Base-by-base conservation (phyloP, 1,284 basidiomycete genomes). In the Ustilago sp. region DNA sequence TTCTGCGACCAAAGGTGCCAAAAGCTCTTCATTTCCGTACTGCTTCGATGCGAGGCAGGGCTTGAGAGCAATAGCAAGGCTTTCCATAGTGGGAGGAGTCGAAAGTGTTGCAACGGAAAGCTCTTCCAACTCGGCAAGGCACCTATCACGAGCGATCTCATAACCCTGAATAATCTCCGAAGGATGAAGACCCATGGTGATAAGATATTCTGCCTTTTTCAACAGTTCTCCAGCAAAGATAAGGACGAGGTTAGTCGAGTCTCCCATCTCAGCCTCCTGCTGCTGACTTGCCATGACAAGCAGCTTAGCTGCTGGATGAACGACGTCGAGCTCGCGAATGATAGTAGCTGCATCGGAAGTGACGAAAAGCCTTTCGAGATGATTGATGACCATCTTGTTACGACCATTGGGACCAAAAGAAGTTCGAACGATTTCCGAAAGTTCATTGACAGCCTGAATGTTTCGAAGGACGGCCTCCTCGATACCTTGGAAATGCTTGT, bases 311-410 rank as follows among this genome's bases (percentile, higher is more conserved):
- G 96, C 96, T 0, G 97, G 97, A 87, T 99, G 97, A 34, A 98
- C 94, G 57, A 99, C 94, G 86, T 99, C 97, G 86, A 98, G 92
- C 88, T 99, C 97, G 77, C 93, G 91, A 85, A 99, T 95, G 88
- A 99, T 99, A 66, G 97, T 99, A 11, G 97, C 97, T 8, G 97
- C 96, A 90, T 99, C 97, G 56, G 94, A 97, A 35, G 97, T 99
- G 68, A 99, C 95, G 87, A 99, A 99, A 55, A 98, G 89, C 85
- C 92, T 90, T 65, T 95, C 95, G 51, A 99, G 89, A 87, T 99
- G 97, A 72, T 86, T 86, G 72, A 86, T 83, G 53, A 86, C 77
- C 77, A 86, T 83, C 80, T 86, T 86, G 80, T 86, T 86, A 59
- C 83, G 63, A 47, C 95, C 94, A 86, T 97, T 96, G 38, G 95